Conservation (phyloP, 495 filamentous ascomycete genomes). For the Aspergillus campestris region DNA sequence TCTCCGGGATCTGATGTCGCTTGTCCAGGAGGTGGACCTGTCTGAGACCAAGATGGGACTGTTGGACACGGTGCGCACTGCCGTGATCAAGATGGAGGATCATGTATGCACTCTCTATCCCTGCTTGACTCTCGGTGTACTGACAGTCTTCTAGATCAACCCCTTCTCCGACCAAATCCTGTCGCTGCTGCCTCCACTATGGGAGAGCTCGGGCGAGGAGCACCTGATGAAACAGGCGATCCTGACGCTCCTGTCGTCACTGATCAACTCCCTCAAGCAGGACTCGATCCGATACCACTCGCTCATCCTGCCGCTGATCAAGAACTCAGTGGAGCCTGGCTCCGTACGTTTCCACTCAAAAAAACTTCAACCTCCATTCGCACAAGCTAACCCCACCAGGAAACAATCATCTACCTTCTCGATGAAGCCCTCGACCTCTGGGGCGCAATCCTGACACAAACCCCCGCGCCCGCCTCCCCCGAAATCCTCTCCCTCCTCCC, state of each 20-base stretch:
- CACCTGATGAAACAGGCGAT: constrained; percentile 89
- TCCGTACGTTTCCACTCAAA: constrained; percentile 48
- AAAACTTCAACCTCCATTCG: not conserved
- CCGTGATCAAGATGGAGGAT: constrained; percentile 74
- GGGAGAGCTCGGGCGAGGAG: constrained; percentile 72
- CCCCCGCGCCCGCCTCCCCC: constrained; percentile 52
- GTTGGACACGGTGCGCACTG: constrained; percentile 67
- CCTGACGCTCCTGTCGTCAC: constrained; percentile 67
- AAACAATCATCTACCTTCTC: constrained; percentile 72
- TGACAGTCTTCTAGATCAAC: constrained; percentile 38
- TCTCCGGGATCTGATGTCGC: constrained; percentile 57
- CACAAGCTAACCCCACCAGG: constrained; percentile 26
- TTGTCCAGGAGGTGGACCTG: constrained; percentile 73
- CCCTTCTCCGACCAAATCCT: constrained; percentile 77
- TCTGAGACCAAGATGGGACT: constrained; percentile 83
- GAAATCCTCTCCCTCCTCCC: constrained; percentile 61
- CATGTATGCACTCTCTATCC: constrained; percentile 46
- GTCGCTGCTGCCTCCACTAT: constrained; percentile 68
- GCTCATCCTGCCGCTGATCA: constrained; percentile 69
- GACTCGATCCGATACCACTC: constrained; percentile 63
- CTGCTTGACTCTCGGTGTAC: not conserved
- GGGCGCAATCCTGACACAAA: constrained; percentile 66
- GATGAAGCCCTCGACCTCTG: constrained; percentile 91
- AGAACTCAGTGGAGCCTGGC: constrained; percentile 66
- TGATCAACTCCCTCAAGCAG: constrained; percentile 70